Percentiles rank a stretch among this genome's conserved stretches.
phyloP scores from a whole-genome alignment of 1,139 yeast species.

The Kluyveromyces sp. region DNA sequence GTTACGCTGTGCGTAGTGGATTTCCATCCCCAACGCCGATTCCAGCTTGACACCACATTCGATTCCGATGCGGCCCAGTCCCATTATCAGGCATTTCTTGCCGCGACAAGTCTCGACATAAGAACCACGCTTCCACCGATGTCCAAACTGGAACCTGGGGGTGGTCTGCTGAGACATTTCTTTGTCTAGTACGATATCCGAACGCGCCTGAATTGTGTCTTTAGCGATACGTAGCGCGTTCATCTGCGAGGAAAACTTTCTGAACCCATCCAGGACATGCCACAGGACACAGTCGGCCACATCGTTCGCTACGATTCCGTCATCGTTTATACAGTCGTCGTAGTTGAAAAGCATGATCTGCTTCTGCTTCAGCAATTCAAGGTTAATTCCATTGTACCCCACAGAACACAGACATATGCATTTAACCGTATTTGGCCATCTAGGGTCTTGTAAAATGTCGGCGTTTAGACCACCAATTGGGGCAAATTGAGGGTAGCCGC shows the following conservation, averaged over 20 bases:
- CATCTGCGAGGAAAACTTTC: constrained; percentile 42
- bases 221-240: constrained; percentile 33
- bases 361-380: constrained; percentile 18
- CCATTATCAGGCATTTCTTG: constrained; percentile 59
- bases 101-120: constrained; percentile 45
- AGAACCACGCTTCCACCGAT: constrained; percentile 30
- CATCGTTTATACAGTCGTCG: constrained; percentile 18
- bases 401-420: constrained; percentile 28
- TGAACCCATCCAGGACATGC: constrained; percentile 57
- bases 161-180: too few relatives aligned
- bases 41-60: constrained; percentile 51
- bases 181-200: constrained; percentile 21
- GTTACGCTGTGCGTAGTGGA: constrained; percentile 57
- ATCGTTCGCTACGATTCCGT: constrained; percentile 35
- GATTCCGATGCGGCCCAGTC: constrained; percentile 73
- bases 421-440: constrained; percentile 19
- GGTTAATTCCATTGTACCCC: constrained; percentile 26
- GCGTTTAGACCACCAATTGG: constrained; percentile 27
- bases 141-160: constrained; percentile 37
- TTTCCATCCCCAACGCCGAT: constrained; percentile 56
- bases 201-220: constrained; percentile 37
- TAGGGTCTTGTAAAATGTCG: constrained; percentile 19
- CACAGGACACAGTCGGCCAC: constrained; percentile 79
- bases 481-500: constrained; percentile 28
- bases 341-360: constrained; percentile 22